Conservation (phyloP, 192 early-diverging fungal species). For the Phlyctochytrium planicorne region DNA sequence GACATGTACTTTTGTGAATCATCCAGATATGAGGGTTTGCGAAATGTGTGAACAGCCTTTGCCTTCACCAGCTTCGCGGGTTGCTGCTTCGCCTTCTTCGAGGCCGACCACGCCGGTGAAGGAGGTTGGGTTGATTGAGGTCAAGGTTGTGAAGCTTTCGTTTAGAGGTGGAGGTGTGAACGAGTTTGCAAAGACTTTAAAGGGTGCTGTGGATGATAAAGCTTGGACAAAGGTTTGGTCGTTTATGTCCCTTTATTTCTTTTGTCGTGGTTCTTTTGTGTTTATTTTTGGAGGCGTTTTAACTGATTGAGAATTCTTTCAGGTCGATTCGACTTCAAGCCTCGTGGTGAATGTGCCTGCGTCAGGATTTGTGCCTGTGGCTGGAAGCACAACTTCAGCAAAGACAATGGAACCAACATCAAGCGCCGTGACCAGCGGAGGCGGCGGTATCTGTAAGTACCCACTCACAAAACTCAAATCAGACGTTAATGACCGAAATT, state of each 20-base stretch:
- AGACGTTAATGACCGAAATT: neutral
- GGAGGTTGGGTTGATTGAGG: neutral
- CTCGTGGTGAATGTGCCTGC: neutral
- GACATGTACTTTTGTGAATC: slow-evolving; percentile 87
- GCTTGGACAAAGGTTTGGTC: slow-evolving; percentile 62
- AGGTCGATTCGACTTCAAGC: no score
- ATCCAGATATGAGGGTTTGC: slow-evolving; percentile 72
- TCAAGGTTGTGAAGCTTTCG: slow-evolving; percentile 62
- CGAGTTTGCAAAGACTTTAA: slow-evolving; percentile 63
- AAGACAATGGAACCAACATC: neutral
- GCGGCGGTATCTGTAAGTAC: slow-evolving; percentile 52
- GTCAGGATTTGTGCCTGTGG: neutral
- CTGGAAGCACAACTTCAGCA: neutral
- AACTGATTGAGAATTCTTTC: neutral
- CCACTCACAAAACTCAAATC: neutral
- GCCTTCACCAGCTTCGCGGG: slow-evolving; percentile 7
- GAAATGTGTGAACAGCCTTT: slow-evolving; percentile 83
- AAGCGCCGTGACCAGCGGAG: neutral
- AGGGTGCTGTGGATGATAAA: slow-evolving; percentile 54
- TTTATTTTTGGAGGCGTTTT: no score
- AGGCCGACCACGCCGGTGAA: slow-evolving; percentile 6
- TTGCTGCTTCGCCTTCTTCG: neutral
- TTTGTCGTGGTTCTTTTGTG: no score
- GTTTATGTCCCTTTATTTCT: slow-evolving; percentile 9
- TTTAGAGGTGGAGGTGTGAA: slow-evolving; percentile 73